A percentile compares a stretch with the other conserved stretches of the same genome.
These are phyloP conservation scores for Tulasnella sp. DNA, from an alignment of 768 basidiomycete genomes.

Conservation along the genomic window DNA sequence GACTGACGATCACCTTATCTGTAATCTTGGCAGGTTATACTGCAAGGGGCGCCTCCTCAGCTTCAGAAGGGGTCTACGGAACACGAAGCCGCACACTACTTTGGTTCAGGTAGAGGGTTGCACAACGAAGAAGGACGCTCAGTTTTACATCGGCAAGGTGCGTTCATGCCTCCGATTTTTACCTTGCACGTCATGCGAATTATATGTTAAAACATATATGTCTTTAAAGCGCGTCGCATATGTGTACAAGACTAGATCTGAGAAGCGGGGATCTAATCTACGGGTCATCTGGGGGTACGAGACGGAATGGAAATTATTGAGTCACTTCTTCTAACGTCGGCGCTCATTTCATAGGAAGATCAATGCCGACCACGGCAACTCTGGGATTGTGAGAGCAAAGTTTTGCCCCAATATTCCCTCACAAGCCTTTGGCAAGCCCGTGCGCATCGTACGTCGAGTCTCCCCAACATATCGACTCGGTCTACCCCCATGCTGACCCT, in stretches of 20 bases:
- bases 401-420: slow-evolving; percentile 93
- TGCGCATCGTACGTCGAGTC: slow-evolving; percentile 67
- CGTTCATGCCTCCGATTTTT: slow-evolving; percentile 21
- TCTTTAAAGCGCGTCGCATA: slow-evolving; percentile 75
- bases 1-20: neutral
- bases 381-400: slow-evolving; percentile 94
- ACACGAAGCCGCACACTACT: slow-evolving; percentile 90
- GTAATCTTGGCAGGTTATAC: slow-evolving; percentile 62
- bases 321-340: neutral
- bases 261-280: slow-evolving; percentile 87
- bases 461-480: no score
- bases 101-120: slow-evolving; percentile 98
- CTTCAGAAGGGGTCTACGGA: slow-evolving; percentile 97
- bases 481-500: neutral
- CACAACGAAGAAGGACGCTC: slow-evolving; percentile 81
- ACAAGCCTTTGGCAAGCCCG: slow-evolving; percentile 83
- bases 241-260: slow-evolving; percentile 95
- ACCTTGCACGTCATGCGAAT: neutral
- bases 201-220: slow-evolving; percentile 7
- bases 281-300: slow-evolving; percentile 97
- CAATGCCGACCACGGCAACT: slow-evolving; percentile 87
- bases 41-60: slow-evolving; percentile 93
- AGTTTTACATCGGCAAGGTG: slow-evolving; percentile 99
- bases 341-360: slow-evolving; percentile 49
- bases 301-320: neutral